Base-by-base conservation (phyloP, 768 basidiomycete species). In the Dacryopinax primogenitus region DNA sequence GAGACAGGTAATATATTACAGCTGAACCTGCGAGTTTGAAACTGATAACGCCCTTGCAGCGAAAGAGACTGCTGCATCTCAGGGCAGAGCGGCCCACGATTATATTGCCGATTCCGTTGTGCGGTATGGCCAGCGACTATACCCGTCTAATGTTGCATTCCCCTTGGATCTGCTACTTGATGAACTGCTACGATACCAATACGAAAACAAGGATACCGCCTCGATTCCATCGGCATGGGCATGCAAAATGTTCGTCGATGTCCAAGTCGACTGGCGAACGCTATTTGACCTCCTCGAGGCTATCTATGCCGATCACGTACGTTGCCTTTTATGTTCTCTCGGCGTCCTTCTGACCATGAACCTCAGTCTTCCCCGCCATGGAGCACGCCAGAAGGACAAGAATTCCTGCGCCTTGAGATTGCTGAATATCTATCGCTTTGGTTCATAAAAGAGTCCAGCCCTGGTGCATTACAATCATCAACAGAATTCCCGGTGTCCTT, bases 1-100 rank as follows among this genome's bases (percentile, higher is more conserved):
- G 84, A 89, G 62, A 84, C 87, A 67, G 84, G 92, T 90, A 73
- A 66, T 82, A 7, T 30, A 28, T 58, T 6, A 3, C 45, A 33
- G 3, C 16, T 61, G 26, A 12, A 7, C 3, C 41, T 15, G 6
- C 16, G 18, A 18, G 41, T 23, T 18, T 44, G 41, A 18, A 18
- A 44, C 23, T 44, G 18, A 44, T 18, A n/a, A n/a, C 41, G 16
- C 23, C 16, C 45, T 30, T 61, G 62, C 33, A 62, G 62, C 62
- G 21, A 33, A 62, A 0, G 26, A 58, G 11, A 58, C 51, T 3
- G 51, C 51, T 32, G 26, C 18, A 3, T 0, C 9, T 18, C 41
- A 34, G 3, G 30, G 37, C 1, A 12, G 30, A 0, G 28, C 58
- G 4, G 36, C 58, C 44, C 51, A 18, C 62, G 6, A 16, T 36